Evolutionary conservation across 208 protist species (phyloP).

Genomic region (Naegleria lovaniensis): DNA sequence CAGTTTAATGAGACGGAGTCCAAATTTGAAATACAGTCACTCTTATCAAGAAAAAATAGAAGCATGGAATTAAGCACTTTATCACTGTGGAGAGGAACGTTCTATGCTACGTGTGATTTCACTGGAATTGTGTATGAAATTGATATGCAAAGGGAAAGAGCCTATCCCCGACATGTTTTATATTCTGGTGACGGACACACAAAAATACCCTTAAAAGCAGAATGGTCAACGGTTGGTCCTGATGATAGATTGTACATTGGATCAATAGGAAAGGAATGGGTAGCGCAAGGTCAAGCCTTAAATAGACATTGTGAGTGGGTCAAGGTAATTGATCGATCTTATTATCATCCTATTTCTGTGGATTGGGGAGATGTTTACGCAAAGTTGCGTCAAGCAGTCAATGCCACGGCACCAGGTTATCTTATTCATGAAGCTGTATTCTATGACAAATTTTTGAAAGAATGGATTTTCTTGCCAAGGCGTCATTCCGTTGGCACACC

Average conservation of each 20-base stretch:
- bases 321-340: neutral
- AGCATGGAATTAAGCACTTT: neutral
- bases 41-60: neutral
- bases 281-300: neutral
- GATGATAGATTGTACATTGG: neutral
- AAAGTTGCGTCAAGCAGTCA: neutral
- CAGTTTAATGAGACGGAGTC: neutral
- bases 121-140: neutral
- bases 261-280: neutral
- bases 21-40: neutral
- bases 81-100: neutral
- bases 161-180: neutral
- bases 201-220: neutral
- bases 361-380: neutral
- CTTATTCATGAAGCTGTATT: neutral
- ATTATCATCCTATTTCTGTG: neutral
- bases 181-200: neutral
- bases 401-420: neutral
- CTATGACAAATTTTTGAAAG: neutral
- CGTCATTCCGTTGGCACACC: neutral
- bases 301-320: neutral
- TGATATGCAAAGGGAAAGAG: neutral
- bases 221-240: neutral
- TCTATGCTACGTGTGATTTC: neutral
- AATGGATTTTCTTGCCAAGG: neutral